Evolutionary conservation across 805 yeast species (phyloP), one percentile per base, ranked within the genome.

Genomic region (Wickerhamomyces alni): DNA sequence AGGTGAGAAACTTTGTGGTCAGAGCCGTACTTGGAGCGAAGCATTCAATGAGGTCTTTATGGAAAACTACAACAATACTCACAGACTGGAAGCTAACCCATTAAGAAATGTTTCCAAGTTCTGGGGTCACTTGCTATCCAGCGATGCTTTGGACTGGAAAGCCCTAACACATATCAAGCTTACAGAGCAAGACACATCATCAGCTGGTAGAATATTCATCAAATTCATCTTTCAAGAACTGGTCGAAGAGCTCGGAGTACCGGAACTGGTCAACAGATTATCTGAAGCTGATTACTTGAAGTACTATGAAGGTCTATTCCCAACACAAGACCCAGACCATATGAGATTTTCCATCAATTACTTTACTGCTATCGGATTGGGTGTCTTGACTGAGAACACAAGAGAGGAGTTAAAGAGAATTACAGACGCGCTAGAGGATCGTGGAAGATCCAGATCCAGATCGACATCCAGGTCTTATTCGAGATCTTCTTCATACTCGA

Each of bases 351-450:
- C 94, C 2, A 87, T 88, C 55, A 91, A 91, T 55, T 91, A 72
- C 57, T 91, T 91, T 60, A 91, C 97, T 0, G 96, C 97, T 1
- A 87, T 91, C 45, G 94, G 94, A 0, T 58, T 91, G 36, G 97
- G 97, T 33, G 70, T 73, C 2, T 57, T 91, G 41, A 89, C 98
- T 0, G 95, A 87, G 29, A 74, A 66, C 2, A 83, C 89, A 94
- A 74, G 98, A 62, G 71, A 66, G 5, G 66, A 62, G 13, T 58
- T 80, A 42, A 54, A 61, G 38, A 48, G 50, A 15, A 48, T 68
- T 26, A 59, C 69, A 5, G 48, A 42, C 28, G 41, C 38, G 44
- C 35, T 37, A 30, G 46, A 42, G 12, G 31, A 35, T 27, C 21
- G 56, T 34, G 35, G 58, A 2, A 35, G 50, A 8, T 53, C 62